Evolutionary conservation across 768 basidiomycete genomes (phyloP).

Genomic region (Xerocomellus dryophilus): DNA sequence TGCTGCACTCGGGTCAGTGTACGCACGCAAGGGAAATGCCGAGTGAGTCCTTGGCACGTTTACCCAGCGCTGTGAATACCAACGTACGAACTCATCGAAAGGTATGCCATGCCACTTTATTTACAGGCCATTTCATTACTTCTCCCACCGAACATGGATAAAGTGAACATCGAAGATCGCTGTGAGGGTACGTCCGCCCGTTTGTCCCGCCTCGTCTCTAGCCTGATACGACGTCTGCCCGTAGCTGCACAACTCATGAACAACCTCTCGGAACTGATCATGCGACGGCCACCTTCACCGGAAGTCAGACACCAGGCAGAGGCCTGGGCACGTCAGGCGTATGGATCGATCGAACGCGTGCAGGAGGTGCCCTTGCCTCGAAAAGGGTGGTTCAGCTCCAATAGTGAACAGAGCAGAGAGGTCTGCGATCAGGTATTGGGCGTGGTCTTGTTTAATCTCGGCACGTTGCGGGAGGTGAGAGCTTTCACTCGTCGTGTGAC

Average conservation of each 20-base stretch:
- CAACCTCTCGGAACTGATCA: constrained; percentile 44
- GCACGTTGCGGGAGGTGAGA: constrained; percentile 46
- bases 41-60: constrained; percentile 29
- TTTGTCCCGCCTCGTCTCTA: not conserved
- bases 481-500: not conserved
- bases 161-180: constrained; percentile 42
- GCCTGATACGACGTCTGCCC: not conserved
- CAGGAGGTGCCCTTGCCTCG: constrained; percentile 16
- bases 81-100: constrained; percentile 21
- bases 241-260: constrained; percentile 48
- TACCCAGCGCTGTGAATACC: not conserved
- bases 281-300: constrained; percentile 37
- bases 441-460: constrained; percentile 60
- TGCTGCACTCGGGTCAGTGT: constrained; percentile 62
- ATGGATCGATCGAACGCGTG: constrained; percentile 33
- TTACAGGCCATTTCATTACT: constrained; percentile 62
- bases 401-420: constrained; percentile 28
- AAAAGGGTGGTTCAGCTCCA: constrained; percentile 18
- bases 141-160: constrained; percentile 39
- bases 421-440: constrained; percentile 56
- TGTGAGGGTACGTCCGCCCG: constrained; percentile 51
- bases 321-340: constrained; percentile 56
- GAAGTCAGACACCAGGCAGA: constrained; percentile 47
- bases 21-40: constrained; percentile 51
- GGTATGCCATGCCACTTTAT: constrained; percentile 64